Conservation (phyloP, 306 rosid species). For the Hippophae tibetana region DNA sequence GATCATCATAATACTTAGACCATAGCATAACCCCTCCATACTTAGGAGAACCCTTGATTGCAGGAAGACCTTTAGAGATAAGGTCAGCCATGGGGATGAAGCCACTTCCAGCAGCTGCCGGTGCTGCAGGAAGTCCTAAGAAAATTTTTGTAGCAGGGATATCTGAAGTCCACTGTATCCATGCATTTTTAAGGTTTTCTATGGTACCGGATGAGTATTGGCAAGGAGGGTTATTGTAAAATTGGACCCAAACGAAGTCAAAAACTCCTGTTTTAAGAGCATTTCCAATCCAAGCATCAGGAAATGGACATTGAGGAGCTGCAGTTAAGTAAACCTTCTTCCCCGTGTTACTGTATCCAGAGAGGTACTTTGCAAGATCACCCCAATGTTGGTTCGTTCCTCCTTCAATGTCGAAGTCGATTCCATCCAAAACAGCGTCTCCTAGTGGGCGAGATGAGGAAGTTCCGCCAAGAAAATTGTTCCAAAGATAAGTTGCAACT, state of each 20-base stretch:
- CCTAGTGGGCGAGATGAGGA: constrained; percentile 44
- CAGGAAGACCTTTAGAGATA: constrained; percentile 39
- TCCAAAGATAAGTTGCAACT: constrained; percentile 49
- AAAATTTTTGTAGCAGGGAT: constrained; percentile 37
- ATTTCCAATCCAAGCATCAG: constrained; percentile 45
- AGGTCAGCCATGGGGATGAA: constrained; percentile 31
- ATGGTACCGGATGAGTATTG: constrained; percentile 37
- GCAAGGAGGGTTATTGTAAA: constrained; percentile 51
- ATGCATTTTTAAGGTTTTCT: constrained; percentile 29
- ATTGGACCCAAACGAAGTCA: constrained; percentile 58
- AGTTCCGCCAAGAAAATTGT: constrained; percentile 47
- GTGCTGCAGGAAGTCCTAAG: constrained; percentile 47
- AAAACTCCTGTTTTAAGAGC: constrained; percentile 48
- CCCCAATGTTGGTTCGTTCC: constrained; percentile 44
- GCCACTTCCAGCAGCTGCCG: constrained; percentile 48
- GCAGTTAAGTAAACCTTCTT: constrained; percentile 46
- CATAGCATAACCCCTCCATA: constrained; percentile 71
- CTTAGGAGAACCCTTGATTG: constrained; percentile 36
- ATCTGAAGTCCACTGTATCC: constrained; percentile 43
- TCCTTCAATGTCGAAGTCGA: constrained; percentile 57
- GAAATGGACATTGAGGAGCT: constrained; percentile 56
- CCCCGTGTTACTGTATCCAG: constrained; percentile 22
- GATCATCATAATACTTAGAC: constrained; percentile 60
- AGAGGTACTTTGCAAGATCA: constrained; percentile 42
- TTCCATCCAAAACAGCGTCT: constrained; percentile 43